Base-by-base conservation (phyloP, 495 filamentous ascomycete genomes). In the Parathielavia hyrcaniae region DNA sequence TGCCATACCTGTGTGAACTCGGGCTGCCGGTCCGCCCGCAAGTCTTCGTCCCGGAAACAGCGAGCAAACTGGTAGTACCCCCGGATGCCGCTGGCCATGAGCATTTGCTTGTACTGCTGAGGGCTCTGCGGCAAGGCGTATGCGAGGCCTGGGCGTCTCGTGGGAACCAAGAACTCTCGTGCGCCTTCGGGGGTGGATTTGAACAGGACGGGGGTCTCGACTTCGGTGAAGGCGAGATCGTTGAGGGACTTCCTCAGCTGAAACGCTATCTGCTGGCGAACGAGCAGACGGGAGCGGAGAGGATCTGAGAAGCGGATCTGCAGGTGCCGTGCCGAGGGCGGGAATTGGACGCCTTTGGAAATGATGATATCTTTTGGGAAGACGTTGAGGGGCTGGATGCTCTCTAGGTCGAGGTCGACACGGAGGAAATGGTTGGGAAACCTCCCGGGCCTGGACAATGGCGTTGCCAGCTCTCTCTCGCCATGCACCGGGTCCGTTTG, bases 181-280 rank as follows among this genome's bases (percentile, higher is more conserved):
- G 93, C 95, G 10, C 93, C 93, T 73, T 98, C 93, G 0, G 93
- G 92, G 0, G 95, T 97, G 5, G 92, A 96, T 75, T 96, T 97
- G 80, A 98, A 98, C 16, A 98, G 77, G 14, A 96, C 69, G 3
- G 93, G 93, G 0, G 93, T 98, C 65, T 97, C 95, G 41, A 97
- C 79, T 60, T 97, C 88, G 7, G 82, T 68, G 62, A 96, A 96
- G 0, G 72, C 73, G 8, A 73, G 67, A 0, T 70, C 60, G 19
- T 73, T 65, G 51, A 93, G 72, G 11, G 78, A 69, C 23, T 77
- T 64, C 19, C 85, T 77, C 55, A 86, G 79, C 69, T 39, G 77
- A 76, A 14, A 79, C 1, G 79, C 36, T 71, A 63, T 41, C 77
- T 76, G 20, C 84, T 83, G 65, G 86, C 84, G 12, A 58, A 62